A percentile compares a stretch with the other conserved stretches of the same genome.
Conservation (phyloP, 768 basidiomycete genomes). For the Mycena rebaudengoi region DNA sequence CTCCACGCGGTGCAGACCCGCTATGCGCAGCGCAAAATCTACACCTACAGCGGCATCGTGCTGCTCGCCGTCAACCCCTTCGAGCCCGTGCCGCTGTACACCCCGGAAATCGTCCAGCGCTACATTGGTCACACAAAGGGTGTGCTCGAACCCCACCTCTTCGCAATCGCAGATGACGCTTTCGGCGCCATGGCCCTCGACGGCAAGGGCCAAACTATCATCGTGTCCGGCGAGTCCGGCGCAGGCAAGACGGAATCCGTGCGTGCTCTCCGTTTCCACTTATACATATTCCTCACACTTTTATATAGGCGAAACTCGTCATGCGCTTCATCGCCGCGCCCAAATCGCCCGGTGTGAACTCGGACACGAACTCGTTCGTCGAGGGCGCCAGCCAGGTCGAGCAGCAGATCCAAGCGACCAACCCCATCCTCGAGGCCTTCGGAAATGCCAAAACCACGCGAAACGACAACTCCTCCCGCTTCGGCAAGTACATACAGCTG, state of each 20-base stretch:
- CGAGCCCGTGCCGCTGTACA: conserved; percentile 95
- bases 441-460: conserved; percentile 99
- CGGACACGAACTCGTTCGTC: conserved; percentile 76
- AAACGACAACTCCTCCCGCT: conserved; percentile 98
- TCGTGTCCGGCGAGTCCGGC: conserved; percentile 98
- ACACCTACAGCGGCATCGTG: conserved; percentile 98
- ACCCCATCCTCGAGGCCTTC: conserved; percentile 98
- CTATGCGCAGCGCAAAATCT: conserved; percentile 96
- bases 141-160: conserved; percentile 96
- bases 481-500: conserved; percentile 99
- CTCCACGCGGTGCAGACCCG: conserved; percentile 96
- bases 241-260: conserved; percentile 99
- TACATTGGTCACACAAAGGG: conserved; percentile 93
- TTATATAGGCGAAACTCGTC: conserved; percentile 91
- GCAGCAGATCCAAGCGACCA: conserved; percentile 96
- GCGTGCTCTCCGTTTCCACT: conserved; percentile 31
- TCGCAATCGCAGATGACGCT: conserved; percentile 99
- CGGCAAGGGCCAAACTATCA: conserved; percentile 96
- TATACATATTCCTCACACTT: background rate
- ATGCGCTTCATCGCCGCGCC: conserved; percentile 99
- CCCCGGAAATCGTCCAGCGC: conserved; percentile 95
- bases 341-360: conserved; percentile 75
- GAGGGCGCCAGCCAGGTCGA: conserved; percentile 95
- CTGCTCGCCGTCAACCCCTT: conserved; percentile 99
- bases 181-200: conserved; percentile 97